phyloP scores from a whole-genome alignment of 805 yeast genomes.

The Myxozyma monticola region DNA sequence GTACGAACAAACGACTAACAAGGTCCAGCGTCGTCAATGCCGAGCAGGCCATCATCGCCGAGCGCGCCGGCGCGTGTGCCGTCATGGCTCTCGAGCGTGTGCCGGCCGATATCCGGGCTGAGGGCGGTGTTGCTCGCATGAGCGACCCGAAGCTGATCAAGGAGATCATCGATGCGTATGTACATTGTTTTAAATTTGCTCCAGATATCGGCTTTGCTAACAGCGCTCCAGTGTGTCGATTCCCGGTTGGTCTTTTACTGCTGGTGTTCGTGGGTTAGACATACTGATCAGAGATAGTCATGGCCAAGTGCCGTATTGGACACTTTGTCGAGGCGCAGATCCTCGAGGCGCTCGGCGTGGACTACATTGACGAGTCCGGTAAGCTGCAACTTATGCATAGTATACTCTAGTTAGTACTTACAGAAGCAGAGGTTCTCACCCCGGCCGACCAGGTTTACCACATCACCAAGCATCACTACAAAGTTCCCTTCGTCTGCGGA shows the following conservation, averaged over 20 bases:
- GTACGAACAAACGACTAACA: not conserved
- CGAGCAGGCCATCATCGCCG: constrained; percentile 80
- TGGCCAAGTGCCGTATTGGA: constrained; percentile 86
- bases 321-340: constrained; percentile 81
- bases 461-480: constrained; percentile 58
- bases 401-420: not conserved
- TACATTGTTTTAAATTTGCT: not conserved
- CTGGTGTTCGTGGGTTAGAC: not conserved
- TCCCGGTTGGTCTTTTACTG: constrained; percentile 28
- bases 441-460: constrained; percentile 74
- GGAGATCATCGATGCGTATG: constrained; percentile 61
- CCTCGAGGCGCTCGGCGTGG: constrained; percentile 67
- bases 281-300: constrained; percentile 44
- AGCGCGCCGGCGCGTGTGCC: constrained; percentile 83
- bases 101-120: constrained; percentile 81
- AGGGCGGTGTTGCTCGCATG: constrained; percentile 84
- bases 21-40: constrained; percentile 40
- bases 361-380: constrained; percentile 74
- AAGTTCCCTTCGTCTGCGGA: constrained; percentile 82
- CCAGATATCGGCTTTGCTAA: not conserved
- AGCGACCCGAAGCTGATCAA: constrained; percentile 78
- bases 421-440: constrained; percentile 61
- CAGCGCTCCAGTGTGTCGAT: constrained; percentile 38
- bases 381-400: not conserved
- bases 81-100: constrained; percentile 86